Evolutionary conservation across 2,329 filamentous ascomycete genomes (phyloP), one percentile per base, ranked within the genome.

Genomic region (Exophiala aquamarina): DNA sequence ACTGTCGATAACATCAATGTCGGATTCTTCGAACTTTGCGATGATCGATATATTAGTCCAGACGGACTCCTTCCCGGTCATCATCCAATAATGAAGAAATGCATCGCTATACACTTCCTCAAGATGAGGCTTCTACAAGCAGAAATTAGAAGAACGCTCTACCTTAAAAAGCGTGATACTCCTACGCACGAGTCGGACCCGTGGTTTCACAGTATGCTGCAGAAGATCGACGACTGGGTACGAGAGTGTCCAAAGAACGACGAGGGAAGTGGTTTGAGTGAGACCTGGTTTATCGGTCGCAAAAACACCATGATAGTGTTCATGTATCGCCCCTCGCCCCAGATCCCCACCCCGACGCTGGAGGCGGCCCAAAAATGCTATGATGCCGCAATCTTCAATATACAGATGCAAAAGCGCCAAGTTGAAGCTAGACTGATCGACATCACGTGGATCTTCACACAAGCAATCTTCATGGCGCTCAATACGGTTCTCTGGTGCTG

Each of bases 401-500:
- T 96, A 59, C 78, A 84, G 56, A 82, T 92, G 63, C 86, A 90
- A 35, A 82, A 82, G 62, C 83, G 86, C 60, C 90, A 95, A 66
- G 86, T 95, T 62, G 80, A 85, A 56, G 83, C 79, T 13, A 78
- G 80, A 11, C 83, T 83, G 17, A 82, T 93, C 9, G 92, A 96
- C 62, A 76, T 96, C 50, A 96, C 91, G 1, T 97, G 92, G 92
- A 85, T 95, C 34, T 95, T 95, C 62, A 82, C 95, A 1, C 79
- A 95, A 49, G 84, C 86, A 15, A 78, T 97, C 32, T 96, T 94
- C 70, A 93, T 94, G 82, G 84, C 88, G 3, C 78, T 97, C 47
- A 96, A 95, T 63, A 91, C 89, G 4, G 79, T 96, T 40, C 77
- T 98, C 1, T 98, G 93, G 93, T 83, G 87, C 2, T 78, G 95